phyloP scores from a whole-genome alignment of 108 stramenopile genomes.

The Conticribra weissflogii region DNA sequence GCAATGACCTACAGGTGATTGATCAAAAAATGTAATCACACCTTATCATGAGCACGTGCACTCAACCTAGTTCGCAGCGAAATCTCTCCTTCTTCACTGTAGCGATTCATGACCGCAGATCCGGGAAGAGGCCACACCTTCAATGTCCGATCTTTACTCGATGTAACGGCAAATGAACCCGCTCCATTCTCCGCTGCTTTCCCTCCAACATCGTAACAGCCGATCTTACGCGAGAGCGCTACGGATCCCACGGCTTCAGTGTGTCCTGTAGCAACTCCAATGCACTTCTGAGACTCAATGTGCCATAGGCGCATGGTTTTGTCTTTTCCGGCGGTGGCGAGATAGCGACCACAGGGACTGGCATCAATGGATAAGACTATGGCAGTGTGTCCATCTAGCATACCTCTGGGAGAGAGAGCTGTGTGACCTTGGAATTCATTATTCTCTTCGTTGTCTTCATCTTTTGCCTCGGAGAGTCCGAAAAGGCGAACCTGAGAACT shows the following conservation, averaged over 20 bases:
- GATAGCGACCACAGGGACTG: conserved; percentile 86
- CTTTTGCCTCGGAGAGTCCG: conserved; percentile 50
- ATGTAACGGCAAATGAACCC: conserved; percentile 90
- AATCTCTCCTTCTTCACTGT: conserved; percentile 28
- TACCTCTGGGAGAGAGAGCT: conserved; percentile 53
- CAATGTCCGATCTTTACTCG: conserved; percentile 90
- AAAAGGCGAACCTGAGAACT: conserved; percentile 93
- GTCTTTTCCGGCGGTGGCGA: conserved; percentile 94
- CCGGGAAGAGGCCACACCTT: conserved; percentile 94
- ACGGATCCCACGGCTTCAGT: conserved; percentile 88
- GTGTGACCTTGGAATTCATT: conserved; percentile 50
- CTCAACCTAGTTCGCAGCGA: conserved; percentile 57
- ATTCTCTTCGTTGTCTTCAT: conserved; percentile 8
- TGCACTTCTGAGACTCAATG: conserved; percentile 40
- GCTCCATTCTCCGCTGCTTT: conserved; percentile 85
- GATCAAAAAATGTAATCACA: conserved; percentile 18
- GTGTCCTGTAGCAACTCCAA: conserved; percentile 83
- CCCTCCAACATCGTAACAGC: conserved; percentile 82
- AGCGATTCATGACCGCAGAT: conserved; percentile 49
- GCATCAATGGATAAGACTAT: conserved; percentile 92
- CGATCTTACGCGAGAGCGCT: conserved; percentile 76
- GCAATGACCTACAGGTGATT: too few species aligned
- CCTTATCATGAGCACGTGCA: conserved; percentile 77
- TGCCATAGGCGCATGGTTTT: conserved; percentile 87
- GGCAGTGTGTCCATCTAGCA: conserved; percentile 93